Base-by-base conservation (phyloP, 2,329 filamentous ascomycete species). In the Blumeria hordei region DNA sequence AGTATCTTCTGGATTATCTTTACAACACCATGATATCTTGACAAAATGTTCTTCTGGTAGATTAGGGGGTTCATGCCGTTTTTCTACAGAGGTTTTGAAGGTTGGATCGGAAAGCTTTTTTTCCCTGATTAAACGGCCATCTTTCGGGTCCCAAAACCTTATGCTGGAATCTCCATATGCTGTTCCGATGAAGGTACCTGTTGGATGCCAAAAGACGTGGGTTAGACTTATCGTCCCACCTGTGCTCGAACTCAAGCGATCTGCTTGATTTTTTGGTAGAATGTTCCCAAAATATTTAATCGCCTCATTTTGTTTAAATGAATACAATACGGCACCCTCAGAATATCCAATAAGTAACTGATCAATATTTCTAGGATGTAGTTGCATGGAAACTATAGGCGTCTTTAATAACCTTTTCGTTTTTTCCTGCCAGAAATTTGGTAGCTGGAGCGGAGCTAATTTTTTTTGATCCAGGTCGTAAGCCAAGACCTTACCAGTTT, bases 111-210 rank as follows among this genome's bases (percentile, higher is more conserved):
- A 77, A 35, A 95, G 68, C 0, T 85, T 94, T 61, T 92, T 75
- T 3, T 90, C 88, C 72, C 87, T 80, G 6, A 98, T 70, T 39
- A 94, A 71, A 56, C 85, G 80, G 7, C 86, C 87, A 64, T 96
- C 90, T 62, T 88, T 93, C 0, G 83, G 72, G 66, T 98, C 92
- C 88, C 90, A 98, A 61, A 96, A 83, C 0, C 94, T 90, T 50
- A 98, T 71, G 61, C 86, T 94, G 36, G 84, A 83, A 65, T 98
- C 92, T 55, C 65, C 62, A 57, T 66, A 59, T 12, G 62, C 63
- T 11, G 61, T 64, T 10, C 58, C 60, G 55, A 66, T 58, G 50
- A 67, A 67, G 28, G 63, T 66, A 35, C 65, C 92, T 1, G 86
- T 94, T 0, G 92, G 92, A 69, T 98, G 92, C 88, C 90, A 98